phyloP scores from a whole-genome alignment of 352 stramenopile genomes.

The Phytopythium delawarense region DNA sequence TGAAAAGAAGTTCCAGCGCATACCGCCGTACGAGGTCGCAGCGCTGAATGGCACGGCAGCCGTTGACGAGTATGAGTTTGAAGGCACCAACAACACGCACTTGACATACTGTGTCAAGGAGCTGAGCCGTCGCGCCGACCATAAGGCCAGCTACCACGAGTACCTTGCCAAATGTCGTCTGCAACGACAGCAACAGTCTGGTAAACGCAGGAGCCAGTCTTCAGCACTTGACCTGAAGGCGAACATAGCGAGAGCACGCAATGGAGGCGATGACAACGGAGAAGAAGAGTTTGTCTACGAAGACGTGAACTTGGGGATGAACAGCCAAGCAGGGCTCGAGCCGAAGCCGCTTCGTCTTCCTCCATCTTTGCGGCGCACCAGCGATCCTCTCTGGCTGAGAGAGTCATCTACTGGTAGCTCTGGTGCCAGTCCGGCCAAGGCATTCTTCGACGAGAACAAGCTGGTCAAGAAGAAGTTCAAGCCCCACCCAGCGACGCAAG shows the following conservation, averaged over 20 bases:
- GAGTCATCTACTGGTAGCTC: constrained; percentile 14
- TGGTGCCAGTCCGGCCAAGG: constrained; percentile 38
- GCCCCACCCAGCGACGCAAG: constrained; percentile 76
- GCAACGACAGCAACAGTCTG: constrained; percentile 28
- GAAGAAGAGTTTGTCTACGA: constrained; percentile 9
- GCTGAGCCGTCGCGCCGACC: constrained; percentile 56
- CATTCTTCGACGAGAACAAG: constrained; percentile 83
- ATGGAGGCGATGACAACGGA: constrained; percentile 23
- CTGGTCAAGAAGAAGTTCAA: constrained; percentile 94
- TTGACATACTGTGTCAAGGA: constrained; percentile 86
- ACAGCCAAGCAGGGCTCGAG: constrained; percentile 29
- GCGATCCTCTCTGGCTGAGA: constrained; percentile 69
- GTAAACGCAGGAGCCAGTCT: constrained; percentile 24
- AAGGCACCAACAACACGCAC: constrained; percentile 81
- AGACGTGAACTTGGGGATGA: constrained; percentile 55
- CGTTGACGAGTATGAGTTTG: constrained; percentile 78
- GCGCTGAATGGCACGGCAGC: constrained; percentile 64
- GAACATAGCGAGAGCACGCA: constrained; percentile 35
- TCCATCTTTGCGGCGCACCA: constrained; percentile 18
- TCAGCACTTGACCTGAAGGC: constrained; percentile 32
- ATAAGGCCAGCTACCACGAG: constrained; percentile 63
- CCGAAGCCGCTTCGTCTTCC: constrained; percentile 45
- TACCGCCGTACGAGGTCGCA: constrained; percentile 58
- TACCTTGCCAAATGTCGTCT: constrained; percentile 48
- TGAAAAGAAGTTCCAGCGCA: constrained; percentile 42